Evolutionary conservation across 352 stramenopile genomes (phyloP).

Genomic region (Pythium insidiosum): DNA sequence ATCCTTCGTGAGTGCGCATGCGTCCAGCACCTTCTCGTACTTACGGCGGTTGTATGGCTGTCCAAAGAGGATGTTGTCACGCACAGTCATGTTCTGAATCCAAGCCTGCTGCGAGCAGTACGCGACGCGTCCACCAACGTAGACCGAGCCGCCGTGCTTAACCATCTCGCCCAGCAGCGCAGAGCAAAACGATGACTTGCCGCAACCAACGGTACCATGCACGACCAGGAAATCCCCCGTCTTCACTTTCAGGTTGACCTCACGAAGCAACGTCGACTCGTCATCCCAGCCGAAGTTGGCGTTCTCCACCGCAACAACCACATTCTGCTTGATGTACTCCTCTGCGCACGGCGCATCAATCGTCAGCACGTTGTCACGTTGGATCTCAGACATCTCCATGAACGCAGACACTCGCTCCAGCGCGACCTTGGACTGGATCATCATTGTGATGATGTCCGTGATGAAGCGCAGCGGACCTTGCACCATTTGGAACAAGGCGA

Average conservation of each 20-base stretch:
- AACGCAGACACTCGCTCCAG: conserved; percentile 16
- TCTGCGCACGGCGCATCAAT: conserved; percentile 2
- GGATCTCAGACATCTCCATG: conserved; percentile 35
- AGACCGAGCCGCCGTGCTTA: conserved; percentile 10
- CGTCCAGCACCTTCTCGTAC: conserved; percentile 32
- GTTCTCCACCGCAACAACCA: conserved; percentile 21
- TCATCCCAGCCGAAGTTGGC: conserved; percentile 23
- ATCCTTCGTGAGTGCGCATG: conserved; percentile 46
- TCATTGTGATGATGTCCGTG: conserved; percentile 20
- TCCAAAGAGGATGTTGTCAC: conserved; percentile 87
- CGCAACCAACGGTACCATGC: conserved; percentile 82
- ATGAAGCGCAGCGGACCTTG: conserved; percentile 26
- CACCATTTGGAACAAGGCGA: conserved; percentile 40
- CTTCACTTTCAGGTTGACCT: conserved; percentile 62
- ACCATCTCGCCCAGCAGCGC: conserved; percentile 90
- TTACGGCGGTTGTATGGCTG: conserved; percentile 20
- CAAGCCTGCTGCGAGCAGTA: conserved; percentile 74
- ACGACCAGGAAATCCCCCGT: conserved; percentile 78
- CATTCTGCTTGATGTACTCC: conserved; percentile 10
- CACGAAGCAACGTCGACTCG: conserved; percentile 15
- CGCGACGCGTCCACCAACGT: conserved; percentile 29
- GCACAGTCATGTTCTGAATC: conserved; percentile 56
- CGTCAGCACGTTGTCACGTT: conserved; percentile 3
- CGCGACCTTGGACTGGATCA: conserved; percentile 29
- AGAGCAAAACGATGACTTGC: conserved; percentile 90